Evolutionary conservation across 2,329 filamentous ascomycete genomes (phyloP), one percentile per base, ranked within the genome.

Genomic region (Metarhizium guizhouense): DNA sequence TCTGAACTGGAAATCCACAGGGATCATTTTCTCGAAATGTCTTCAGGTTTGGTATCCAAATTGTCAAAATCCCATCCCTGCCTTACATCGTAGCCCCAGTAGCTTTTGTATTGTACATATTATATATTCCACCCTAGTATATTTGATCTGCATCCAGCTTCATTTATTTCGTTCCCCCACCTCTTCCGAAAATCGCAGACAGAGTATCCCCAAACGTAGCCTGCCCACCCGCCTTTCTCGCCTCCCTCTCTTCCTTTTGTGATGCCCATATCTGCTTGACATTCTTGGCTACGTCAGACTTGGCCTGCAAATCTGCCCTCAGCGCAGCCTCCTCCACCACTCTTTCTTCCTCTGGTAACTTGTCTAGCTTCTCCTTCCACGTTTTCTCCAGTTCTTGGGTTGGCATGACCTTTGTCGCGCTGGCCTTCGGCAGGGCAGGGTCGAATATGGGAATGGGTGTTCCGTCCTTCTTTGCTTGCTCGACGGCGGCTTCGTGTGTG

Each of bases 401-500:
- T 2, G 68, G 67, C 51, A 64, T 58, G 16, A 67, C 60, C 2
- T 60, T 55, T 51, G 57, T 57, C 20, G 58, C 53, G 49, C 61
- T 64, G 18, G 62, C 60, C 29, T 65, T 66, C 10, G 76, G 72
- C 38, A 88, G 68, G 6, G 84, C 68, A 7, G 83, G 77, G 50
- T 82, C 74, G 64, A 88, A 85, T 20, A 75, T 72, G 0, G 87
- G 86, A 49, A 76, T 67, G 0, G 80, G 76, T n/a, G 70, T 71
- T 32, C 83, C 83, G 60, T 81, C 79, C 54, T 78, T 76, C 69
- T 84, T 84, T 40, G 87, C 88, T 64, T 84, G 79, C 60, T 87
- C 83, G n/a, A 88, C 83, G 59, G 80, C 81, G 20, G 76, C 77
- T 71, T 99, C 93, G 68, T 95, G 90, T 58, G 83, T 80, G 42